Percentiles rank a stretch among this genome's conserved stretches.
These are phyloP conservation scores for Plasmodium relictum DNA, from an alignment of 169 alveolate species.

Conservation along the genomic window DNA sequence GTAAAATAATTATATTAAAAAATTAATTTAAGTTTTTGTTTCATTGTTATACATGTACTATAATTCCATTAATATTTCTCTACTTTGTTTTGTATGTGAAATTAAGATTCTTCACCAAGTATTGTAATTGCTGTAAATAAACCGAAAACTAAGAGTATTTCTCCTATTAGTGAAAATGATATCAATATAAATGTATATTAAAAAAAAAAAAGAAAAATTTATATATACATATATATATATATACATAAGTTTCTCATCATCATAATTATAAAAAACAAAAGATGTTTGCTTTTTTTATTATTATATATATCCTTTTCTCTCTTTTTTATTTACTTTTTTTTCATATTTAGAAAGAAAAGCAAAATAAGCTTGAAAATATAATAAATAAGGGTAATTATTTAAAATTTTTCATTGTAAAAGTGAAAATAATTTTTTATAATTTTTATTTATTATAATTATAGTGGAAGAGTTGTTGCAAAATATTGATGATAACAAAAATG, in stretches of 20 bases:
- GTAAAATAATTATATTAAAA: not conserved
- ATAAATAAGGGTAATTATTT: conserved; percentile 10
- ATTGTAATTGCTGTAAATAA: conserved; percentile 41
- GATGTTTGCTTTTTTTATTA: too few species aligned
- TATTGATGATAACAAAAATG: conserved; percentile 43
- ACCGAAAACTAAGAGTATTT: conserved; percentile 11
- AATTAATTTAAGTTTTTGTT: not conserved
- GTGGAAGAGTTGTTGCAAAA: conserved; percentile 47
- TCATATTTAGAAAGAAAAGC: not conserved
- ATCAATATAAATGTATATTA: conserved; percentile 7
- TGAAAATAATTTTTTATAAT: not conserved
- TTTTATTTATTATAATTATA: conserved; percentile 16
- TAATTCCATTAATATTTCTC: not conserved
- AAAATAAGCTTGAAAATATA: conserved; percentile 4
- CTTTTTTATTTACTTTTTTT: not conserved
- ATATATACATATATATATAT: conserved; percentile 1
- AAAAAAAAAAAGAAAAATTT: conserved; percentile 5
- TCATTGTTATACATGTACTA: too few species aligned
- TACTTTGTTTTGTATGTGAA: not conserved
- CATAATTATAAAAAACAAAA: too few species aligned
- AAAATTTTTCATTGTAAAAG: not conserved
- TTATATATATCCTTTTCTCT: too few species aligned
- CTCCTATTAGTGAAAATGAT: conserved; percentile 1
- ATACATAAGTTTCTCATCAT: not conserved
- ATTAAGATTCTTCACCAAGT: conserved; percentile 9